Evolutionary conservation across 2,329 filamentous ascomycete genomes (phyloP).

Genomic region (Aspergillus intermedius): DNA sequence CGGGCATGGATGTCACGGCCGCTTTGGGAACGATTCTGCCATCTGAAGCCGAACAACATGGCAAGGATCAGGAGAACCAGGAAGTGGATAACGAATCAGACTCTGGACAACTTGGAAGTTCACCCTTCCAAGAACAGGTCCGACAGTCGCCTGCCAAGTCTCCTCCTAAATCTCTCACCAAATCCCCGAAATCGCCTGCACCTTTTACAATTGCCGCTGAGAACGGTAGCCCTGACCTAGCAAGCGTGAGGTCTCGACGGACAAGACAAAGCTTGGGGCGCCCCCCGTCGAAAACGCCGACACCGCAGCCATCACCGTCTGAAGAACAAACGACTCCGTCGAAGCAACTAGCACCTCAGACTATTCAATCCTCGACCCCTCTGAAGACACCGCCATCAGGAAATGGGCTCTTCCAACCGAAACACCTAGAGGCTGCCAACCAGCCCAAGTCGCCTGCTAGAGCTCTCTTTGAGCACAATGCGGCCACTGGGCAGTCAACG

Average conservation of each 20-base stretch:
- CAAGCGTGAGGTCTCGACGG: conserved; percentile 45
- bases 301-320: conserved; percentile 32
- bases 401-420: conserved; percentile 41
- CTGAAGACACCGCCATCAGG: conserved; percentile 46
- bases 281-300: conserved; percentile 40
- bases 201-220: conserved; percentile 38
- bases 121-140: conserved; percentile 39
- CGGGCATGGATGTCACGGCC: conserved; percentile 63
- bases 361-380: conserved; percentile 42
- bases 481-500: conserved; percentile 50
- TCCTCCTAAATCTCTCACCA: conserved; percentile 6
- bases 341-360: conserved; percentile 41
- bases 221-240: conserved; percentile 51
- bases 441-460: conserved; percentile 30
- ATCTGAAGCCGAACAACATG: conserved; percentile 33
- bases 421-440: conserved; percentile 33
- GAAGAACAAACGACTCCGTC: conserved; percentile 34
- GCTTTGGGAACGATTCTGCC: conserved; percentile 57
- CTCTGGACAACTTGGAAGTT: conserved; percentile 41
- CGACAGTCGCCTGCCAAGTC: conserved; percentile 23
- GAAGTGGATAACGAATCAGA: conserved; percentile 56
- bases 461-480: conserved; percentile 51
- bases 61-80: conserved; percentile 47
- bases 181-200: conserved; percentile 12
- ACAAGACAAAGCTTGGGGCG: conserved; percentile 43